These are phyloP conservation scores for Penicillium manginii DNA, from an alignment of 495 filamentous ascomycete species.

Conservation along the genomic window DNA sequence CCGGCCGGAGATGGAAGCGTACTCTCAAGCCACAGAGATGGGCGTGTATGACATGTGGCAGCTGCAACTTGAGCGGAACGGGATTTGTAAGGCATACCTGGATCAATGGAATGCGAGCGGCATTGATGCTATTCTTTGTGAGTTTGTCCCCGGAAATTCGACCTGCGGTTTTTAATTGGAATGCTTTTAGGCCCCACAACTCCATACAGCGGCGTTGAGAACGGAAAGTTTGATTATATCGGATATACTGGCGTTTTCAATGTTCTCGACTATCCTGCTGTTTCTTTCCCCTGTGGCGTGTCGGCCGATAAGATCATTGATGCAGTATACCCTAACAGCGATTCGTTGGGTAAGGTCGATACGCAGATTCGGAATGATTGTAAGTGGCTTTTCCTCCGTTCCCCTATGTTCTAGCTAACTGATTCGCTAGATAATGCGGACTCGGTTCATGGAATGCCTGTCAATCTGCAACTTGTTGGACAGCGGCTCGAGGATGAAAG, in stretches of 20 bases:
- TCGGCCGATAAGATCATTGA: not conserved
- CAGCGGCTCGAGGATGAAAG: conserved; percentile 53
- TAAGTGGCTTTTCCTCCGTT: not conserved
- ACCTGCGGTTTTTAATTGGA: not conserved
- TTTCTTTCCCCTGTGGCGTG: conserved; percentile 21
- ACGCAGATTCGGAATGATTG: not conserved
- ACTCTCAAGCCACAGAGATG: not conserved
- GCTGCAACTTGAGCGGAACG: not conserved
- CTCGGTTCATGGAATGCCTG: conserved; percentile 31
- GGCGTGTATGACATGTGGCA: not conserved
- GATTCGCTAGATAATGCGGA: conserved; percentile 2
- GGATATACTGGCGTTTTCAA: conserved; percentile 26
- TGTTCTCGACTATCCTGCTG: conserved; percentile 24
- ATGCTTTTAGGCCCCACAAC: conserved; percentile 9
- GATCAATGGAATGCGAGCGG: not conserved
- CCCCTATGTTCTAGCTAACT: not conserved
- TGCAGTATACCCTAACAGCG: not conserved
- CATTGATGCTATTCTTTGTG: conserved; percentile 1
- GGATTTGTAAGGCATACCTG: not conserved
- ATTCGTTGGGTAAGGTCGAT: not conserved
- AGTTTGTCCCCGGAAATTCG: not conserved
- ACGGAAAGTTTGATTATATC: conserved; percentile 20
- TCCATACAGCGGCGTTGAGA: conserved; percentile 21
- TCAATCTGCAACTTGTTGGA: conserved; percentile 50
- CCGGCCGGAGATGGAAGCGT: not conserved